Conservation (phyloP, 2,329 filamentous ascomycete genomes). For the Trichothecium roseum region DNA sequence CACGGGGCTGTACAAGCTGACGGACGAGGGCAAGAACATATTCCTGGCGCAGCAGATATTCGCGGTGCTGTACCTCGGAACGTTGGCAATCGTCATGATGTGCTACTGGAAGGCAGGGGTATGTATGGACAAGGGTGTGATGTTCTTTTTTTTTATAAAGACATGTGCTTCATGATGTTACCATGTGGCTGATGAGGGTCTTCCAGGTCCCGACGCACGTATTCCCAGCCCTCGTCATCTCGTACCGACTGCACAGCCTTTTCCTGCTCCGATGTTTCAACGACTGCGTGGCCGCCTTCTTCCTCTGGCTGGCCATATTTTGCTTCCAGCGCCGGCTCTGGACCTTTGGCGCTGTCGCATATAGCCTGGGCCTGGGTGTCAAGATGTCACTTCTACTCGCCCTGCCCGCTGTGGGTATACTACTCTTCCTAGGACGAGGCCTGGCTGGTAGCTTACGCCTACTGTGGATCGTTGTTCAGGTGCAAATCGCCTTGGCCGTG, state of each 20-base stretch:
- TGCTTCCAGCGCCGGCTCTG: slow-evolving; percentile 66
- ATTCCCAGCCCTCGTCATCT: slow-evolving; percentile 74
- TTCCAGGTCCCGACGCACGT: slow-evolving; percentile 71
- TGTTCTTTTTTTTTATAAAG: neutral
- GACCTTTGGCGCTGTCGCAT: slow-evolving; percentile 62
- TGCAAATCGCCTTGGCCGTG: slow-evolving; percentile 58
- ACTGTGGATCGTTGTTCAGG: slow-evolving; percentile 60
- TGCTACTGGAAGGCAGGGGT: slow-evolving; percentile 72
- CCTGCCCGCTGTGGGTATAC: slow-evolving; percentile 67
- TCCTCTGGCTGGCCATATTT: slow-evolving; percentile 74
- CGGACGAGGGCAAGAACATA: slow-evolving; percentile 66
- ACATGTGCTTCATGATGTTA: neutral
- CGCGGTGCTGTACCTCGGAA: slow-evolving; percentile 64
- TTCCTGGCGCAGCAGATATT: slow-evolving; percentile 77
- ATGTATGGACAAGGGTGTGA: slow-evolving; percentile 9
- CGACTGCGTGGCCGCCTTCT: slow-evolving; percentile 79
- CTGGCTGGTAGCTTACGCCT: slow-evolving; percentile 55
- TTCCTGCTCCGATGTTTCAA: slow-evolving; percentile 93
- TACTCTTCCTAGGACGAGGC: slow-evolving; percentile 66
- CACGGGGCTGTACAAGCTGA: slow-evolving; percentile 66
- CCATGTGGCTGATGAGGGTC: slow-evolving; percentile 3
- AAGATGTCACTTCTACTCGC: slow-evolving; percentile 89
- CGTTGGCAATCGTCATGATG: slow-evolving; percentile 65
- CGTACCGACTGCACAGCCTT: slow-evolving; percentile 87
- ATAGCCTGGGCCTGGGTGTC: slow-evolving; percentile 72